Conservation (phyloP, 2,329 filamentous ascomycete species). For the Sclerotinia nivalis region DNA sequence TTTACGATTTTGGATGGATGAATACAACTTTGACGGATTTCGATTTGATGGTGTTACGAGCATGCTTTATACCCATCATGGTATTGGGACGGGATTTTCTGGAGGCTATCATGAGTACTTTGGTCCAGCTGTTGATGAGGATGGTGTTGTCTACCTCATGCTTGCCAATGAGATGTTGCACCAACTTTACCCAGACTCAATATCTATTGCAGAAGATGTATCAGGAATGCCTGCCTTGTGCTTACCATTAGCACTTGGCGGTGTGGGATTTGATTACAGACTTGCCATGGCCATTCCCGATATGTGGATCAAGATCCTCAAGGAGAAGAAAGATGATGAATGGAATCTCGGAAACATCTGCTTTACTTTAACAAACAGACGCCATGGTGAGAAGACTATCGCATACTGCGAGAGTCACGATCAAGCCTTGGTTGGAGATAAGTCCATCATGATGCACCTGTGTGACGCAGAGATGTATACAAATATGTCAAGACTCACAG, state of each 20-base stretch:
- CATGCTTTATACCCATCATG: constrained; percentile 95
- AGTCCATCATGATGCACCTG: constrained; percentile 96
- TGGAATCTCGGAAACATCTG: constrained; percentile 88
- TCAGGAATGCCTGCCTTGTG: constrained; percentile 99
- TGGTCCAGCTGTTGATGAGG: constrained; percentile 82
- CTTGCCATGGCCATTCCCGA: constrained; percentile 97
- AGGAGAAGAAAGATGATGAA: constrained; percentile 80
- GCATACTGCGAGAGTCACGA: constrained; percentile 97
- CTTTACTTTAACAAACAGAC: constrained; percentile 86
- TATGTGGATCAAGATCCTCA: constrained; percentile 98
- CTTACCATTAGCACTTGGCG: constrained; percentile 78
- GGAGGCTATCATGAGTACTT: constrained; percentile 99
- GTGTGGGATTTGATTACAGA: constrained; percentile 95
- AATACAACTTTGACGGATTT: constrained; percentile 96
- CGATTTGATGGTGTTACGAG: constrained; percentile 97
- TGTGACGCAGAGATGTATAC: constrained; percentile 98
- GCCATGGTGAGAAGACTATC: constrained; percentile 97
- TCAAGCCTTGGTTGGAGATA: constrained; percentile 95
- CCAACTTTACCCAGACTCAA: constrained; percentile 79
- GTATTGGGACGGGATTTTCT: constrained; percentile 97
- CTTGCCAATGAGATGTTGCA: constrained; percentile 96
- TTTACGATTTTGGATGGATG: constrained; percentile 98
- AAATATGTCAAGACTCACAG: constrained; percentile 85
- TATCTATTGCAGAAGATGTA: constrained; percentile 95
- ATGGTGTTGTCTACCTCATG: constrained; percentile 93